A percentile compares a stretch with the other conserved stretches of the same genome.
Evolutionary conservation across 2,329 filamentous ascomycete species (phyloP).

Genomic region (Rhexocercosporidium sp.): DNA sequence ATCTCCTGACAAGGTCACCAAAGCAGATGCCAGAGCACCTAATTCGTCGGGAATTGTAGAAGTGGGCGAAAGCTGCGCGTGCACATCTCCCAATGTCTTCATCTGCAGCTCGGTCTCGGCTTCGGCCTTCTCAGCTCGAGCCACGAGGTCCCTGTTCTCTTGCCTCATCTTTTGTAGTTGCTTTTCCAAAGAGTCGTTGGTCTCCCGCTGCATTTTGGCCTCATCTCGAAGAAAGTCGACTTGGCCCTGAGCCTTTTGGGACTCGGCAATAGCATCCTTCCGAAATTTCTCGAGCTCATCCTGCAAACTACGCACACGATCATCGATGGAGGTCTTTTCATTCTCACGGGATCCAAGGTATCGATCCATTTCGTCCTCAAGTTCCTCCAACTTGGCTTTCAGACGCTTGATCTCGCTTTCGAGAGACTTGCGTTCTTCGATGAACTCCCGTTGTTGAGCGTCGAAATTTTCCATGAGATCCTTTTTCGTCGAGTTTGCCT

Average conservation of each 20-base stretch:
- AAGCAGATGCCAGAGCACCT: slow-evolving; percentile 61
- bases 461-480: slow-evolving; percentile 96
- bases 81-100: slow-evolving; percentile 61
- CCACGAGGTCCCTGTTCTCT: slow-evolving; percentile 56
- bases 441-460: slow-evolving; percentile 85
- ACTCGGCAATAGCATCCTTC: slow-evolving; percentile 62
- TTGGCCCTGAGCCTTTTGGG: slow-evolving; percentile 64
- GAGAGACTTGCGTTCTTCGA: slow-evolving; percentile 80
- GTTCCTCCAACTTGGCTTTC: slow-evolving; percentile 80
- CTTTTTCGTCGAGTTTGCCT: slow-evolving; percentile 89
- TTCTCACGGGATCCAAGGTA: slow-evolving; percentile 83
- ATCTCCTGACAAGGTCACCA: slow-evolving; percentile 63
- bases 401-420: slow-evolving; percentile 80
- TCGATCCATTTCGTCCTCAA: slow-evolving; percentile 90
- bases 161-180: slow-evolving; percentile 62
- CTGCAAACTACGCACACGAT: slow-evolving; percentile 70
- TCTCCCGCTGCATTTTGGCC: slow-evolving; percentile 62
- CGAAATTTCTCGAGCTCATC: slow-evolving; percentile 70
- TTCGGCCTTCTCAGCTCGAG: slow-evolving; percentile 56
- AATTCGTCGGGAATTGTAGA: slow-evolving; percentile 60
- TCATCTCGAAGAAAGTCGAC: slow-evolving; percentile 68
- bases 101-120: slow-evolving; percentile 58
- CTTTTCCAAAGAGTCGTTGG: slow-evolving; percentile 61
- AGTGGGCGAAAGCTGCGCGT: slow-evolving; percentile 61
- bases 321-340: slow-evolving; percentile 73